A percentile compares a stretch with the other conserved stretches of the same genome.
phyloP scores from a whole-genome alignment of 441 rosid species.

The Euphorbia celastroides region DNA sequence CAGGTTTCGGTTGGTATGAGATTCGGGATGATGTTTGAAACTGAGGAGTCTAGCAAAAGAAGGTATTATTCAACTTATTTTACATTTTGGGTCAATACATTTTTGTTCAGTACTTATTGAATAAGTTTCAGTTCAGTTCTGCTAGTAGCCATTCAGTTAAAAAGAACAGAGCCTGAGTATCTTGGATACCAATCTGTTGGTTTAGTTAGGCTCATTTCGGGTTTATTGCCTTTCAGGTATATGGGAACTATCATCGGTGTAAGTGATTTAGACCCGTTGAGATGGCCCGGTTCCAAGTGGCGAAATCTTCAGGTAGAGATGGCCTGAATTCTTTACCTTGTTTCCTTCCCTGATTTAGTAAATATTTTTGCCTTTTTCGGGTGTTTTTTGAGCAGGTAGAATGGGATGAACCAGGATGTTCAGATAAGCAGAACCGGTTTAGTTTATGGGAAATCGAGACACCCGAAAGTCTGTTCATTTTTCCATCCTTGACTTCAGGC shows the following conservation, averaged over 20 bases:
- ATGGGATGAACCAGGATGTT: constrained; percentile 98
- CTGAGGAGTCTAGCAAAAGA: constrained; percentile 89
- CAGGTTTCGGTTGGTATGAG: constrained; percentile 94
- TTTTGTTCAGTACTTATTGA: no score
- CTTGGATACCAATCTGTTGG: not conserved
- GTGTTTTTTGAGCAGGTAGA: constrained; percentile 49
- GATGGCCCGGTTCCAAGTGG: constrained; percentile 99
- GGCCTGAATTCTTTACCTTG: no score
- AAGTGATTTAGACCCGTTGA: constrained; percentile 84
- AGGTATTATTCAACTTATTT: constrained; percentile 40
- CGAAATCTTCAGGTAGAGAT: constrained; percentile 82
- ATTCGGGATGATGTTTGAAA: constrained; percentile 99
- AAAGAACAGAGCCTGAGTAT: no score
- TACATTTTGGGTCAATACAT: no score
- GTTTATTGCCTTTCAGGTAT: constrained; percentile 41
- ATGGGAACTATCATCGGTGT: constrained; percentile 93
- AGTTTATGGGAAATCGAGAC: constrained; percentile 98
- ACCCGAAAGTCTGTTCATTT: constrained; percentile 95
- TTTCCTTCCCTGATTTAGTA: constrained; percentile 3
- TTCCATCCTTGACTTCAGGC: constrained; percentile 88
- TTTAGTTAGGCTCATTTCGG: not conserved
- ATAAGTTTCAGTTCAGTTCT: no score
- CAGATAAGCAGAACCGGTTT: constrained; percentile 83
- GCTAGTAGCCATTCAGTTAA: no score
- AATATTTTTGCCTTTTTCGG: not conserved